A percentile compares a stretch with the other conserved stretches of the same genome.
Conservation (phyloP, 2,329 filamentous ascomycete species). For the Tolypocladium nubicola region DNA sequence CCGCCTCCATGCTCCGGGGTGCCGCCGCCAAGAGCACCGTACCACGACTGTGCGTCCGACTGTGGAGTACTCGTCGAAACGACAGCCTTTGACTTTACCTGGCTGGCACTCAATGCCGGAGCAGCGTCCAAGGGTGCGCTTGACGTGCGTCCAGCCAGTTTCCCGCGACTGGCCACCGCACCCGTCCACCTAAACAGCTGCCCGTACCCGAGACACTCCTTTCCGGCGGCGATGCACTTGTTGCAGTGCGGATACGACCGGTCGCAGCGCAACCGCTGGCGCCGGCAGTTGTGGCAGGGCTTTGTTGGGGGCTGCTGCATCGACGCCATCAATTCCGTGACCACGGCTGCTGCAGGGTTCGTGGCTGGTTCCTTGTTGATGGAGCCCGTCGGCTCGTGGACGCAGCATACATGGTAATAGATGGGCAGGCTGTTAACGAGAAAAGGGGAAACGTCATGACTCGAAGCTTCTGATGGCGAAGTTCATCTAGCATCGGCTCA, state of each 20-base stretch:
- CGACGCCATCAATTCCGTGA: not conserved
- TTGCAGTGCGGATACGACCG: conserved; percentile 38
- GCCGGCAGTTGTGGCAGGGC: conserved; percentile 43
- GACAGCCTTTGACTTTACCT: not conserved
- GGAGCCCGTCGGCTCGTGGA: conserved; percentile 5
- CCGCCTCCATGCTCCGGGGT: conserved; percentile 9
- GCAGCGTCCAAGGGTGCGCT: conserved; percentile 17
- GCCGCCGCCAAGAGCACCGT: not conserved
- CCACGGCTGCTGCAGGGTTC: not conserved
- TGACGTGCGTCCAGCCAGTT: conserved; percentile 28
- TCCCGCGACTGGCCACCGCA: conserved; percentile 31
- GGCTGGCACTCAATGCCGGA: not conserved
- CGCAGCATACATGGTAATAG: conserved; percentile 1
- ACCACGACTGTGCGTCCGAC: not conserved
- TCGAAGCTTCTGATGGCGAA: not conserved
- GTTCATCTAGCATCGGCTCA: not conserved
- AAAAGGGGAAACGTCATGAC: not conserved
- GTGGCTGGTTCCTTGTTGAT: conserved; percentile 3
- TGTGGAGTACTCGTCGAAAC: not conserved
- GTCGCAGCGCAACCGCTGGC: conserved; percentile 42
- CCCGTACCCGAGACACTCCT: conserved; percentile 42
- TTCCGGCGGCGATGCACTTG: conserved; percentile 36
- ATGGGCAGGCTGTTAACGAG: not conserved
- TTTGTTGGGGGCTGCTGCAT: conserved; percentile 16
- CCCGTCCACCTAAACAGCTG: conserved; percentile 42